Percentiles rank a stretch among this genome's conserved stretches.
These are phyloP conservation scores for Brassica incana DNA, from an alignment of 345 rosid genomes.

Conservation along the genomic window DNA sequence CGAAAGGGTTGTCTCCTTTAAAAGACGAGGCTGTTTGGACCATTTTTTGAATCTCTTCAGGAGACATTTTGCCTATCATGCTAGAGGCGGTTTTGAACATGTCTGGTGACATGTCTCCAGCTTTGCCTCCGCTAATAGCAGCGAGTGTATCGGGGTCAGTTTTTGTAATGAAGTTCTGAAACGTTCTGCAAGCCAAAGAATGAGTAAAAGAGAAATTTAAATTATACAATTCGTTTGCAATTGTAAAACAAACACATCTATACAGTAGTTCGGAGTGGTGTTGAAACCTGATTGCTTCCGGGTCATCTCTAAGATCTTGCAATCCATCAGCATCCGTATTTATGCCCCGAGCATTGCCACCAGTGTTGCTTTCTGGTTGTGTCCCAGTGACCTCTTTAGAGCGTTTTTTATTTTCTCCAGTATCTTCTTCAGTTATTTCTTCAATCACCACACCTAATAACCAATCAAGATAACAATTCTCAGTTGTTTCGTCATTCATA, in stretches of 20 bases:
- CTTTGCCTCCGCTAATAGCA: conserved; percentile 68
- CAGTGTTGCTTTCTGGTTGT: conserved; percentile 38
- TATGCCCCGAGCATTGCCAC: conserved; percentile 25
- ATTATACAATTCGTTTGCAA: no score
- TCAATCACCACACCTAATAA: conserved; percentile 63
- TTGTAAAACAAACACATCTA: no score
- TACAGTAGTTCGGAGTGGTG: conserved; percentile 22
- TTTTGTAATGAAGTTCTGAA: conserved; percentile 74
- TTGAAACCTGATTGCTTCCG: conserved; percentile 79
- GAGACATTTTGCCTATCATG: conserved; percentile 89
- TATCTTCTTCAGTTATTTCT: conserved; percentile 71
- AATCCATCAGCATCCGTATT: conserved; percentile 52
- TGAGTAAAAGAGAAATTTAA: neutral
- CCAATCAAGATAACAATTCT: conserved; percentile 4
- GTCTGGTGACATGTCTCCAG: conserved; percentile 74
- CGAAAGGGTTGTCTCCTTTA: conserved; percentile 38
- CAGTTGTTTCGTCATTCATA: neutral
- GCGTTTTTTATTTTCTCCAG: conserved; percentile 36
- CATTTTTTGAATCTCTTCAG: conserved; percentile 88
- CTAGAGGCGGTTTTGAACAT: conserved; percentile 80
- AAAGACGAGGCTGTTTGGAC: conserved; percentile 31
- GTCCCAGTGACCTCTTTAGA: conserved; percentile 34
- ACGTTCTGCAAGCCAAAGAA: conserved; percentile 52
- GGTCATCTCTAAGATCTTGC: conserved; percentile 68
- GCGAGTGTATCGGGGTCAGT: conserved; percentile 72